These are phyloP conservation scores for Kuraishia piskuri DNA, from an alignment of 805 yeast species.

Conservation along the genomic window DNA sequence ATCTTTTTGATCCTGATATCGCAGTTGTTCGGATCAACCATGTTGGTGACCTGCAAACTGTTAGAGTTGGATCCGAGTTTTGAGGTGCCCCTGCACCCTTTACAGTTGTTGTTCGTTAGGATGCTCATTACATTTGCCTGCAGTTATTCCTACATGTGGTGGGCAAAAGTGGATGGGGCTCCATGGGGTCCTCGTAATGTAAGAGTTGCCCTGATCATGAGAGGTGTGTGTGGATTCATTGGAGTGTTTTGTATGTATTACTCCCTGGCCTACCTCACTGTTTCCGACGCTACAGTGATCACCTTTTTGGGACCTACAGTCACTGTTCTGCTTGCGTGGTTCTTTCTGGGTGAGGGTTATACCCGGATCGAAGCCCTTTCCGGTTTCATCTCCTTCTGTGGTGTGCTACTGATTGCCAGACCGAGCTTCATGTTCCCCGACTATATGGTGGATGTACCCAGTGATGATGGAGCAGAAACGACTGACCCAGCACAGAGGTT, in stretches of 20 bases:
- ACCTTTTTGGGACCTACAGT: constrained; percentile 72
- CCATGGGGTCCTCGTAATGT: constrained; percentile 63
- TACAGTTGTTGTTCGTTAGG: constrained; percentile 70
- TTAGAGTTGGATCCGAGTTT: constrained; percentile 57
- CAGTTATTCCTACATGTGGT: constrained; percentile 45
- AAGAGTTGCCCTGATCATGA: constrained; percentile 40
- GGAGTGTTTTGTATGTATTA: constrained; percentile 78
- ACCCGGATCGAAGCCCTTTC: constrained; percentile 61
- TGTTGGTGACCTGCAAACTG: constrained; percentile 69
- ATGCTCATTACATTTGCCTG: constrained; percentile 64
- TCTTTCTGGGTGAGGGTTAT: constrained; percentile 57
- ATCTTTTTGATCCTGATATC: constrained; percentile 47
- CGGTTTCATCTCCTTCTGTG: constrained; percentile 57
- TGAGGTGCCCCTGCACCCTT: constrained; percentile 59
- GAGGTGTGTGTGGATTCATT: constrained; percentile 70
- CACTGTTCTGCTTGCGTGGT: constrained; percentile 70
- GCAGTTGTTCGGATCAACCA: constrained; percentile 67
- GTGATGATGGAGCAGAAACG: constrained; percentile 32
- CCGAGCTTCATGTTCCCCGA: constrained; percentile 65
- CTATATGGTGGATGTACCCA: not conserved
- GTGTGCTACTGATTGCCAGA: constrained; percentile 75
- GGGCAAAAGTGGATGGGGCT: constrained; percentile 41
- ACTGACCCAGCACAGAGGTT: constrained; percentile 45
- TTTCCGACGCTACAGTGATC: constrained; percentile 76
- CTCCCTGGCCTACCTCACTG: constrained; percentile 61